Percentiles rank a stretch among this genome's conserved stretches.
phyloP scores from a whole-genome alignment of 805 yeast species.

The Suhomyces tanzawaensis region DNA sequence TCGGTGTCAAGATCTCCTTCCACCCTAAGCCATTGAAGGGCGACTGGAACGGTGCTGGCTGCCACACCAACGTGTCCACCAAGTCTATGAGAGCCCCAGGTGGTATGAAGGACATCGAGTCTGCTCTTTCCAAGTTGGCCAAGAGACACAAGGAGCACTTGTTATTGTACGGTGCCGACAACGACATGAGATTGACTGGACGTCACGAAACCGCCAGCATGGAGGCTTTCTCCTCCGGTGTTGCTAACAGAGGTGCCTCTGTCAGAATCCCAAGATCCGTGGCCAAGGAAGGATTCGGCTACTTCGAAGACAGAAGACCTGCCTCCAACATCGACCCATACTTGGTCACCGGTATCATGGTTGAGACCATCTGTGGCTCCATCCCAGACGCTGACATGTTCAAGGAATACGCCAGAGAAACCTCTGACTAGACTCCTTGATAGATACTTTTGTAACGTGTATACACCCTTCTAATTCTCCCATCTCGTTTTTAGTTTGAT shows the following conservation, averaged over 20 bases:
- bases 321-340: slow-evolving; percentile 99
- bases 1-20: slow-evolving; percentile 96
- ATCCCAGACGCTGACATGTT: slow-evolving; percentile 94
- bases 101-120: slow-evolving; percentile 93
- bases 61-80: slow-evolving; percentile 98
- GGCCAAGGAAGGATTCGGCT: slow-evolving; percentile 96
- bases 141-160: slow-evolving; percentile 97
- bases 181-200: slow-evolving; percentile 94
- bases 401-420: slow-evolving; percentile 82
- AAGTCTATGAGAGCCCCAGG: slow-evolving; percentile 88
- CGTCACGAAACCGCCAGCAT: slow-evolving; percentile 97
- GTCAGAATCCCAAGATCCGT: slow-evolving; percentile 98
- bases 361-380: slow-evolving; percentile 93
- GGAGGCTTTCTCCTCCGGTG: slow-evolving; percentile 91
- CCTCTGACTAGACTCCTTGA: slow-evolving; percentile 22
- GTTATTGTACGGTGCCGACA: slow-evolving; percentile 91
- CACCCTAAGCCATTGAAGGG: slow-evolving; percentile 99
- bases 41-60: slow-evolving; percentile 99
- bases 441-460: background rate
- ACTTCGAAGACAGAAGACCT: slow-evolving; percentile 99
- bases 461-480: background rate
- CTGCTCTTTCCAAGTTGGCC: slow-evolving; percentile 87
- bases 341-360: slow-evolving; percentile 97
- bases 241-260: slow-evolving; percentile 99
- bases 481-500: slow-evolving; percentile 4